Percentiles rank a stretch among this genome's conserved stretches.
Evolutionary conservation across 805 yeast species (phyloP).

Genomic region (Millerozyma miso): DNA sequence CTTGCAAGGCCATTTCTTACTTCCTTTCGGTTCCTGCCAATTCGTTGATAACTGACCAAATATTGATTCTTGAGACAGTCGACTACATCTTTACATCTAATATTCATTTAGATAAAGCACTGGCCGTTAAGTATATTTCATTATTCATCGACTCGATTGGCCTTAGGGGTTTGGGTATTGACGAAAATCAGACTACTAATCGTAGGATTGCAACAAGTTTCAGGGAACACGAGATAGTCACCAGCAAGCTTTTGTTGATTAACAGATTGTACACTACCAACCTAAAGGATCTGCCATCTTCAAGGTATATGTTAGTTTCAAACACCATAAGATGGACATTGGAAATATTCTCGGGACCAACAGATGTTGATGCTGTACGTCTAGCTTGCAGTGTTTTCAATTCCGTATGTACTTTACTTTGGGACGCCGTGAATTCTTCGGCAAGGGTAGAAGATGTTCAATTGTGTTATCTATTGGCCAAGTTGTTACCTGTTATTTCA

Average conservation of each 20-base stretch:
- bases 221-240: slow-evolving; percentile 52
- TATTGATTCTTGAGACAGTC: slow-evolving; percentile 54
- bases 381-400: slow-evolving; percentile 58
- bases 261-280: slow-evolving; percentile 48
- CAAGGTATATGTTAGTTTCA: slow-evolving; percentile 39
- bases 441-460: slow-evolving; percentile 28
- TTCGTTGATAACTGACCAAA: slow-evolving; percentile 55
- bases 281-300: slow-evolving; percentile 22
- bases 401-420: slow-evolving; percentile 40
- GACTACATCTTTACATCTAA: slow-evolving; percentile 51
- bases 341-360: slow-evolving; percentile 49
- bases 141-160: slow-evolving; percentile 52
- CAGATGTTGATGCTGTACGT: slow-evolving; percentile 58
- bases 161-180: slow-evolving; percentile 49
- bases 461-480: slow-evolving; percentile 45
- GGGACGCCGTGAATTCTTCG: slow-evolving; percentile 27
- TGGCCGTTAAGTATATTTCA: slow-evolving; percentile 39
- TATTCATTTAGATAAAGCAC: slow-evolving; percentile 32
- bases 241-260: slow-evolving; percentile 57
- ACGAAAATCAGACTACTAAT: slow-evolving; percentile 23
- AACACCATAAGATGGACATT: slow-evolving; percentile 53
- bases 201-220: slow-evolving; percentile 16
- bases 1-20: slow-evolving; percentile 34
- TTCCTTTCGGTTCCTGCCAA: slow-evolving; percentile 48
- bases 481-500: slow-evolving; percentile 53